Percentiles rank a stretch among this genome's conserved stretches.
phyloP scores from a whole-genome alignment of 345 rosid genomes.

The Citrus cavaleriei region DNA sequence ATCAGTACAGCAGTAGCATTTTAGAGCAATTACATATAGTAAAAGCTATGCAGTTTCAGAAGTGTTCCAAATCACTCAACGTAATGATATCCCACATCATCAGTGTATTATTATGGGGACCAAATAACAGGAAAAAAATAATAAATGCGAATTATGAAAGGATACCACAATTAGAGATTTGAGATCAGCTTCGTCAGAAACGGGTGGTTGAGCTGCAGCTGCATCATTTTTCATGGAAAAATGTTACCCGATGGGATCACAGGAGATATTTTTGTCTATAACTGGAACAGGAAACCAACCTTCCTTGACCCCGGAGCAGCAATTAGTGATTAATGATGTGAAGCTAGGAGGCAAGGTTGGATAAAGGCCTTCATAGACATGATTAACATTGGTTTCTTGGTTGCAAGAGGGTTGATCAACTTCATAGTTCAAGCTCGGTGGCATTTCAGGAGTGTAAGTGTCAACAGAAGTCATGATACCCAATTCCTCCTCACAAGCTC shows the following conservation, averaged over 20 bases:
- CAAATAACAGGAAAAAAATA: background rate
- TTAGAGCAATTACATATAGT: background rate
- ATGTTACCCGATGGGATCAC: constrained; percentile 13
- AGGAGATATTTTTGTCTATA: constrained; percentile 2
- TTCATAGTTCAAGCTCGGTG: constrained; percentile 28
- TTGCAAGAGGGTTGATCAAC: constrained; percentile 32
- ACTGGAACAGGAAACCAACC: constrained; percentile 32
- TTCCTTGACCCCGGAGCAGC: constrained; percentile 44
- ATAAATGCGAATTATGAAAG: background rate
- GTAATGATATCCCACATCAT: background rate
- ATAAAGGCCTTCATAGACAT: constrained; percentile 21
- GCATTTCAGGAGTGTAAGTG: constrained; percentile 34
- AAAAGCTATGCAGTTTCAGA: constrained; percentile 13
- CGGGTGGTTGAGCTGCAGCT: constrained; percentile 33
- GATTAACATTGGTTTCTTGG: constrained; percentile 25
- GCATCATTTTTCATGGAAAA: constrained; percentile 15
- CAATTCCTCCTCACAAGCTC: constrained; percentile 35
- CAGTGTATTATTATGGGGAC: background rate
- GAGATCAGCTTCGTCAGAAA: constrained; percentile 41
- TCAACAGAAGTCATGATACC: constrained; percentile 15
- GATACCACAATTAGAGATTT: constrained; percentile 76
- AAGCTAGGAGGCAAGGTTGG: constrained; percentile 73
- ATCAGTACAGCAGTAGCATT: background rate
- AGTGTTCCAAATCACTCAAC: background rate
- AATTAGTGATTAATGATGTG: constrained; percentile 56